These are phyloP conservation scores for Actinidia arguta DNA, from an alignment of 179 eudicot genomes.

Conservation along the genomic window DNA sequence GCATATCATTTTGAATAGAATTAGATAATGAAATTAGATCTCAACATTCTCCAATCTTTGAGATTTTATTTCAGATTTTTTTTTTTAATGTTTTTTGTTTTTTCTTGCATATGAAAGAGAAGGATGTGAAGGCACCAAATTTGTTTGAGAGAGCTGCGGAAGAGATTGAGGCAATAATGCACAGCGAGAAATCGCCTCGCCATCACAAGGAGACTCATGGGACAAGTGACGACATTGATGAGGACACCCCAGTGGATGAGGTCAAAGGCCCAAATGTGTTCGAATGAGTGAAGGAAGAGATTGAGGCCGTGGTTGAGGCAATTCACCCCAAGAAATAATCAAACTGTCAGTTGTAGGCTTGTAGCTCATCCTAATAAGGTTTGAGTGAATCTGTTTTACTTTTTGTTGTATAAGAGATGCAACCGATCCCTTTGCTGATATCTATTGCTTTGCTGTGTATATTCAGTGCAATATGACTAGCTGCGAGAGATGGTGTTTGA, in stretches of 20 bases:
- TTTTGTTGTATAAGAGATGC: too few species aligned
- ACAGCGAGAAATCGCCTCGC: slow-evolving; percentile 37
- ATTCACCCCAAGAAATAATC: slow-evolving; percentile 41
- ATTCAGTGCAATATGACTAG: too few species aligned
- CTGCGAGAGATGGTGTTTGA: too few species aligned
- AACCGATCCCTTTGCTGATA: too few species aligned
- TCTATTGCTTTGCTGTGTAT: too few species aligned
- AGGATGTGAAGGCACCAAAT: slow-evolving; percentile 55
- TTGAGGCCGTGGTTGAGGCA: slow-evolving; percentile 50
- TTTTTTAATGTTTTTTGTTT: background rate
- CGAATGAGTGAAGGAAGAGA: slow-evolving; percentile 54
- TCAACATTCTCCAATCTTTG: background rate
- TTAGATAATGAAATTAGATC: background rate
- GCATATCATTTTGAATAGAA: background rate
- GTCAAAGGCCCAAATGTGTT: slow-evolving; percentile 79
- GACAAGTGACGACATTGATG: slow-evolving; percentile 74
- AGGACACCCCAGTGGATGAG: slow-evolving; percentile 61
- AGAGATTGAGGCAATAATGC: slow-evolving; percentile 38
- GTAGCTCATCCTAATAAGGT: too few species aligned
- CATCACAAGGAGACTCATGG: slow-evolving; percentile 91
- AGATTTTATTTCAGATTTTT: background rate
- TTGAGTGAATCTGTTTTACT: too few species aligned
- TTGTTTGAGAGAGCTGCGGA: slow-evolving; percentile 45
- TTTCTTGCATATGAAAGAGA: slow-evolving; percentile 30
- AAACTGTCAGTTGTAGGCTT: background rate